phyloP scores from a whole-genome alignment of 2,329 filamentous ascomycete species.

The Pseudofabraea citricarpa region DNA sequence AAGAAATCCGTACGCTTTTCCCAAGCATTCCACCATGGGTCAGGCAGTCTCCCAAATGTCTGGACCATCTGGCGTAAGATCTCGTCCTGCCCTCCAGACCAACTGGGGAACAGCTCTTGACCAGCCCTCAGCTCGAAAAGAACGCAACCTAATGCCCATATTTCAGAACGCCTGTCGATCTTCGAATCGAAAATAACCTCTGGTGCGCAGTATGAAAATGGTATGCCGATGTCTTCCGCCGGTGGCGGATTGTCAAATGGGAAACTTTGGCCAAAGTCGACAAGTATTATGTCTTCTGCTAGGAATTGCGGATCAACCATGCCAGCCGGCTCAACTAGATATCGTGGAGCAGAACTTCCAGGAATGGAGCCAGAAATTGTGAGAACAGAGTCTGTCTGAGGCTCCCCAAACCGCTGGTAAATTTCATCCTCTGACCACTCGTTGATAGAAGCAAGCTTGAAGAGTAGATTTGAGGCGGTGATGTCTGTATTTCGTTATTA shows the following conservation, averaged over 20 bases:
- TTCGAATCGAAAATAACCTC: background rate
- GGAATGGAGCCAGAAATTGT: background rate
- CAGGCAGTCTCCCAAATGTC: conserved; percentile 5
- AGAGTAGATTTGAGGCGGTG: conserved; percentile 5
- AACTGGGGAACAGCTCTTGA: conserved; percentile 1
- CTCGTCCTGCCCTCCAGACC: conserved; percentile 1
- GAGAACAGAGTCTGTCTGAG: background rate
- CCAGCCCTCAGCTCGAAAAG: background rate
- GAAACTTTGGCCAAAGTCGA: conserved; percentile 5
- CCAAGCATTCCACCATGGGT: conserved; percentile 5
- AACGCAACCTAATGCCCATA: background rate
- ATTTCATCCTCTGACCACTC: conserved; percentile 4
- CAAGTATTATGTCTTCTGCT: conserved; percentile 1
- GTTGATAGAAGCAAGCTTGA: conserved; percentile 4
- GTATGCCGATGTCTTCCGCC: background rate
- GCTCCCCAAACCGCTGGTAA: conserved; percentile 3
- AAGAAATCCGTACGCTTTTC: conserved; percentile 5
- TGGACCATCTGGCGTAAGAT: conserved; percentile 3
- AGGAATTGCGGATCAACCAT: background rate
- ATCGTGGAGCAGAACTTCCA: conserved; percentile 2
- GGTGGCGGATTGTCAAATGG: background rate
- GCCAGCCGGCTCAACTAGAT: background rate
- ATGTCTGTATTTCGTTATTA: conserved; percentile 1
- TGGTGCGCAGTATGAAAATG: background rate
- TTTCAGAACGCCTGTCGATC: background rate